Evolutionary conservation across 192 early-diverging fungal genomes (phyloP).

Genomic region (Paraglomus brasilianum): DNA sequence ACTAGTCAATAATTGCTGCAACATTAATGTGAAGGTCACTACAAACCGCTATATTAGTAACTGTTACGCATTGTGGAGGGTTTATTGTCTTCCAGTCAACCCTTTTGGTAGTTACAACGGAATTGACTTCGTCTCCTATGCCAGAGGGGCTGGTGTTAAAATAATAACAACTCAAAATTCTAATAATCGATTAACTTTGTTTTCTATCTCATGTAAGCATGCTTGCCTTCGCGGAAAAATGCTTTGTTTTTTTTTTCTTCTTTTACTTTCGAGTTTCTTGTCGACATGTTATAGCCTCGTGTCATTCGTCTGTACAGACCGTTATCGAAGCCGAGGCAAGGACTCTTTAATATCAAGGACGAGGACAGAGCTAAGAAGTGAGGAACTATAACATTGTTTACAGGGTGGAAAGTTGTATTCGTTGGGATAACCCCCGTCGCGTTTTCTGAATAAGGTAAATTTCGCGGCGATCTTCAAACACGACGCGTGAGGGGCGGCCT

Average conservation of each 20-base stretch:
- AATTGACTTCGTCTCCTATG: neutral
- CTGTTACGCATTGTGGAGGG: neutral
- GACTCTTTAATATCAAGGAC: too few species aligned
- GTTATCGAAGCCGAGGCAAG: too few species aligned
- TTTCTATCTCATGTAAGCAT: neutral
- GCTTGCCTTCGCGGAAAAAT: slow-evolving; percentile 25
- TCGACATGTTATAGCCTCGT: slow-evolving; percentile 11
- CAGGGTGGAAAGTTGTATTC: too few species aligned
- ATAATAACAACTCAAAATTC: too few species aligned
- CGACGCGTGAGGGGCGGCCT: too few species aligned
- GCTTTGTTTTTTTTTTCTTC: slow-evolving; percentile 16
- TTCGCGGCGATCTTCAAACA: too few species aligned
- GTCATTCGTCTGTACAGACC: slow-evolving; percentile 1
- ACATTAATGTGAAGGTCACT: neutral
- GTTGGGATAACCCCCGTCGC: too few species aligned
- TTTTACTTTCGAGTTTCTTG: slow-evolving; percentile 17
- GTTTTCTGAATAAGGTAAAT: too few species aligned
- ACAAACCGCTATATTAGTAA: slow-evolving; percentile 12
- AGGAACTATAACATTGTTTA: too few species aligned
- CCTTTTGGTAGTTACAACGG: neutral
- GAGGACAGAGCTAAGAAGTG: too few species aligned
- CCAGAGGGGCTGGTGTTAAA: too few species aligned
- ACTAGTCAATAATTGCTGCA: neutral
- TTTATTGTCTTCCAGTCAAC: neutral
- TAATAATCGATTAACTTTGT: neutral